phyloP scores from a whole-genome alignment of 2,329 filamentous ascomycete genomes.

The Didymosphaeria variabile region DNA sequence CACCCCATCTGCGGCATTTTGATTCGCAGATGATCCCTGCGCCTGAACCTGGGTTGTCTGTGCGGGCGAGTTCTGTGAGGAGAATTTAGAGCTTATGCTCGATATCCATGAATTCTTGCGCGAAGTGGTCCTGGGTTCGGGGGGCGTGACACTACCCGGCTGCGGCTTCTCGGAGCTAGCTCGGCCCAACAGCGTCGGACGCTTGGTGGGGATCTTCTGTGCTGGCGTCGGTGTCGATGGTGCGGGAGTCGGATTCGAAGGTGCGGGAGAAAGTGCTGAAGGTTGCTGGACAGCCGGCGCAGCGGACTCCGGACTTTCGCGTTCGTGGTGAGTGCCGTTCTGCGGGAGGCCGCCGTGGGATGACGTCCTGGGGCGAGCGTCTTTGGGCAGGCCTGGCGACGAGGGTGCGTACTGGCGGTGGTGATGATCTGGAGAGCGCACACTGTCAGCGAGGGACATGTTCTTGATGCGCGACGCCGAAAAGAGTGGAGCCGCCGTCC shows the following conservation, averaged over 20 bases:
- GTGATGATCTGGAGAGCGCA: conserved; percentile 42
- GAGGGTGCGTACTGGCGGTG: conserved; percentile 49
- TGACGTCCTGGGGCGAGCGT: conserved; percentile 47
- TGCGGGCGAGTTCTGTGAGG: conserved; percentile 59
- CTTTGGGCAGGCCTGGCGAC: conserved; percentile 45
- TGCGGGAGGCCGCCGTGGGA: conserved; percentile 42
- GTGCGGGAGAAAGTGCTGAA: conserved; percentile 26
- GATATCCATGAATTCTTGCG: conserved; percentile 89
- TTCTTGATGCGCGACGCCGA: conserved; percentile 28
- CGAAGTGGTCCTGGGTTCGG: conserved; percentile 37
- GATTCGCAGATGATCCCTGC: conserved; percentile 47
- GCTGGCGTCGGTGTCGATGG: conserved; percentile 30
- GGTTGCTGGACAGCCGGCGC: conserved; percentile 41
- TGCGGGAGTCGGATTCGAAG: conserved; percentile 28
- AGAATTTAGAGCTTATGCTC: conserved; percentile 92
- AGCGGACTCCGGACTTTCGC: conserved; percentile 24
- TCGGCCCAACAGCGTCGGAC: conserved; percentile 55
- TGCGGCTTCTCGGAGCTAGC: conserved; percentile 49
- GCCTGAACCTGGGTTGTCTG: conserved; percentile 45
- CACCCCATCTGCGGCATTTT: conserved; percentile 58
- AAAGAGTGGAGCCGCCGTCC: conserved; percentile 31
- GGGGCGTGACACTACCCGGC: conserved; percentile 36
- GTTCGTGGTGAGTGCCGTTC: conserved; percentile 27
- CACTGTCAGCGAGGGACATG: conserved; percentile 30
- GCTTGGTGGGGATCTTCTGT: conserved; percentile 43